Base-by-base conservation (phyloP, 805 yeast genomes). In the Candida maesae region DNA sequence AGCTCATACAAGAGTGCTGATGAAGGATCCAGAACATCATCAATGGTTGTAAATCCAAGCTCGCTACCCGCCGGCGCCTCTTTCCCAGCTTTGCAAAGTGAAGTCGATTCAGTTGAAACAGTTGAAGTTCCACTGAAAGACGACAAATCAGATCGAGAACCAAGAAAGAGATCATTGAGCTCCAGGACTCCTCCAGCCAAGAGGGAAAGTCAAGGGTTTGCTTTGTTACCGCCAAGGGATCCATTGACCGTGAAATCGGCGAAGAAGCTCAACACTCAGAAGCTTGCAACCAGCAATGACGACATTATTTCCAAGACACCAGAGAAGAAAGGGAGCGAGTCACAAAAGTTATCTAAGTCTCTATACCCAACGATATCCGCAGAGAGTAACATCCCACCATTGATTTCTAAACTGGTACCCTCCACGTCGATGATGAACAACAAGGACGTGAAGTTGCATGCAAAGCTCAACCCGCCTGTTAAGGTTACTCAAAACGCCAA, bases 201-300 rank as follows among this genome's bases (percentile, higher is more conserved):
- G 15, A 43, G 61, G 14, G 59, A 56, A 29, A 58, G 58, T 20
- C 57, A 55, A 39, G 61, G 63, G 0, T 59, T 60, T 50, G 63
- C 61, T 5, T 39, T 58, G 7, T 35, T 60, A 24, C 63, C 64
- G 0, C 58, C 55, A 10, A 50, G 59, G 43, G 61, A 50, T 19
- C 63, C 64, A 2, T 38, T 60, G 21, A 55, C 58, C 1, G 53
- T 58, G 11, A 59, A 60, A 34, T 52, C 61, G 9, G 47, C 51
- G 2, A 52, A 54, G 38, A 55, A 53, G 40, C 39, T 38, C 12
- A 40, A 30, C 1, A 15, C 7, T 7, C 6, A 27, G 11, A 45
- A n/a, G n/a, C n/a, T n/a, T n/a, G n/a, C n/a, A n/a, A n/a, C n/a
- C n/a, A n/a, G n/a, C n/a, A n/a, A n/a, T 19, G 51, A 38, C 20